Evolutionary conservation across 805 yeast species (phyloP), one percentile per base, ranked within the genome.

Genomic region (Hanseniaspora lachancei): DNA sequence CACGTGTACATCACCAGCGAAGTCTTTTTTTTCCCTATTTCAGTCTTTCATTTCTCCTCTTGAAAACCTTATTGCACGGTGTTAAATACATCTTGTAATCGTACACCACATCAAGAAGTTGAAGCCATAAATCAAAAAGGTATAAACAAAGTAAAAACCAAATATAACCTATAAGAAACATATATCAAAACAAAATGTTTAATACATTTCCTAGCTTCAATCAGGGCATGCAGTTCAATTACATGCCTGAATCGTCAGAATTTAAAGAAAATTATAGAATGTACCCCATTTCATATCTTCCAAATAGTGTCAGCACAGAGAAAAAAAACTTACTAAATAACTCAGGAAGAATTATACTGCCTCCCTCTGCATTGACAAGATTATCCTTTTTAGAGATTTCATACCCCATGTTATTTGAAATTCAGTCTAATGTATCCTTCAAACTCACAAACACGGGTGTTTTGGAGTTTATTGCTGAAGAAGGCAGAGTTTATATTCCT

Each of bases 301-400:
- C 68, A 23, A 39, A 34, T 21, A 44, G 20, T n/a, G 53, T 48
- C 8, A 49, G 54, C 23, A 40, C 35, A 21, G 57, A 49, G 20
- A 83, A 89, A 15, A 78, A 84, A 67, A 86, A 83, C 57, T 86
- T 79, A 58, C 83, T 95, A 51, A 89, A 93, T 64, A 91, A 71
- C 69, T 97, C 98, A 13, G 99, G 99, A 60, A 93, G 93, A 72
- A 88, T 93, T 55, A 89, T 91, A 60, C 68, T 93, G 50, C 99
- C 99, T 5, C 93, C 95, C 23, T 86, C 95, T 40, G 93, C 97
- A 0, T 76, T 93, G 60, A 85, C 83, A 66, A 88, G 85, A 66
- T 75, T 93, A 57, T 84, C 96, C 3, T 86, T 86, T 86, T 72
- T 93, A 42, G 91, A 89, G 65, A 88, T 93, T 57, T 75, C 96